A percentile compares a stretch with the other conserved stretches of the same genome.
Evolutionary conservation across 768 basidiomycete species (phyloP).

Genomic region (Suillus lakei): DNA sequence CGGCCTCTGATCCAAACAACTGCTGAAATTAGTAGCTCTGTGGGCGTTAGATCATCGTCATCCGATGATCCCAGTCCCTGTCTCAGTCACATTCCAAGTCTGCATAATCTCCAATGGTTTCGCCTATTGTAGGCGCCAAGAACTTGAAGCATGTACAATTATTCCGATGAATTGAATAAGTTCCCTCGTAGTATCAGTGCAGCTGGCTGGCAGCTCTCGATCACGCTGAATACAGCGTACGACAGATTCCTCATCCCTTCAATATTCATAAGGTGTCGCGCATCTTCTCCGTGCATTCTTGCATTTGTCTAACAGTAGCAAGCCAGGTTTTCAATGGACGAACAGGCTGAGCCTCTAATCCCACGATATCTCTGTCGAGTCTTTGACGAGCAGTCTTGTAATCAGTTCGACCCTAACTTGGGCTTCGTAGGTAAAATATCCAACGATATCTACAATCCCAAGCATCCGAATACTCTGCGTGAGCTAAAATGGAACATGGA

Average conservation of each 20-base stretch:
- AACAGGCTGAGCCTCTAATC: background rate
- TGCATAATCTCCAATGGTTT: too few relatives aligned
- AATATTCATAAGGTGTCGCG: background rate
- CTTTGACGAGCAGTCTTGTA: background rate
- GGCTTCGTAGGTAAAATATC: background rate
- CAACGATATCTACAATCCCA: background rate
- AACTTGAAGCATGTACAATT: too few relatives aligned
- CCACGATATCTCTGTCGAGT: background rate
- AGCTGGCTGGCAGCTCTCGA: background rate
- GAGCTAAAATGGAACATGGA: background rate
- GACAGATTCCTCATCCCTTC: background rate
- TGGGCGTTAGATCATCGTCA: too few relatives aligned
- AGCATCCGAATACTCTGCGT: background rate
- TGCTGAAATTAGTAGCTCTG: background rate
- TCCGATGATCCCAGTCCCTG: too few relatives aligned
- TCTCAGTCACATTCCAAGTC: too few relatives aligned
- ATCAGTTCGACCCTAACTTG: background rate
- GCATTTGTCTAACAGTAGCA: background rate
- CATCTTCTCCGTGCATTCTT: background rate
- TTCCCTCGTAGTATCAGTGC: too few relatives aligned
- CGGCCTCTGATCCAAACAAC: slow-evolving; percentile 4
- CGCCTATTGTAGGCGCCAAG: too few relatives aligned
- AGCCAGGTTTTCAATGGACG: background rate
- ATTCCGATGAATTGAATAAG: too few relatives aligned
- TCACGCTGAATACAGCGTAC: background rate